Percentiles rank a stretch among this genome's conserved stretches.
Evolutionary conservation across 108 stramenopile genomes (phyloP).

Genomic region (Cyclotella atomus): DNA sequence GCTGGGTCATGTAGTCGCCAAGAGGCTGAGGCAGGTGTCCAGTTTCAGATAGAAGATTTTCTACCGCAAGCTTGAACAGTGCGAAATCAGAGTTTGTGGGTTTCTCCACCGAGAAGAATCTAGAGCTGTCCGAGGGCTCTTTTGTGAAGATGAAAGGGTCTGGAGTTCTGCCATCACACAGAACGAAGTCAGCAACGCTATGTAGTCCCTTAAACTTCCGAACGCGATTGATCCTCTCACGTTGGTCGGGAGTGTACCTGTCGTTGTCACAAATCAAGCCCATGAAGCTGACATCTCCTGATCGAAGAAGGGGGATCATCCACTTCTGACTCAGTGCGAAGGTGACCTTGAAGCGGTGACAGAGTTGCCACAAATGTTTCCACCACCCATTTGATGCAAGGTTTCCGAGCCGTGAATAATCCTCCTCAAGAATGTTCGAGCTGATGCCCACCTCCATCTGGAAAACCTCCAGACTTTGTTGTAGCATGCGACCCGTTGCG

Average conservation of each 20-base stretch:
- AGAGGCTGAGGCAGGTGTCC: background rate
- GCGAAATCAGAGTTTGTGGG: background rate
- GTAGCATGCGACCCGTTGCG: background rate
- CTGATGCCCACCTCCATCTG: background rate
- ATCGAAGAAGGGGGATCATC: background rate
- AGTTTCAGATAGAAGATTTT: background rate
- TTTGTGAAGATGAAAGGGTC: background rate
- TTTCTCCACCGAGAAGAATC: conserved; percentile 3
- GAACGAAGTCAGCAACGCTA: background rate
- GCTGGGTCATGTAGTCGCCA: background rate
- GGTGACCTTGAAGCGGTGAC: background rate
- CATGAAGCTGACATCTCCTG: background rate
- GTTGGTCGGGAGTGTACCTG: background rate
- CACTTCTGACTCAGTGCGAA: background rate
- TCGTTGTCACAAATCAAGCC: background rate
- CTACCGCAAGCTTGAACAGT: background rate
- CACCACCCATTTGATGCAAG: background rate
- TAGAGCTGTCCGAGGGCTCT: background rate
- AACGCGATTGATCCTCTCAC: too few relatives aligned
- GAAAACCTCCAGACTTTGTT: background rate
- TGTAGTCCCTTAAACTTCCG: background rate
- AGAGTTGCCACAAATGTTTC: conserved; percentile 1
- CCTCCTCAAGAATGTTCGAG: background rate
- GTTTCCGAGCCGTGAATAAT: background rate
- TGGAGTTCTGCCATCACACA: background rate